phyloP scores from a whole-genome alignment of 129 eudicot species.

The Arctium lappa region DNA sequence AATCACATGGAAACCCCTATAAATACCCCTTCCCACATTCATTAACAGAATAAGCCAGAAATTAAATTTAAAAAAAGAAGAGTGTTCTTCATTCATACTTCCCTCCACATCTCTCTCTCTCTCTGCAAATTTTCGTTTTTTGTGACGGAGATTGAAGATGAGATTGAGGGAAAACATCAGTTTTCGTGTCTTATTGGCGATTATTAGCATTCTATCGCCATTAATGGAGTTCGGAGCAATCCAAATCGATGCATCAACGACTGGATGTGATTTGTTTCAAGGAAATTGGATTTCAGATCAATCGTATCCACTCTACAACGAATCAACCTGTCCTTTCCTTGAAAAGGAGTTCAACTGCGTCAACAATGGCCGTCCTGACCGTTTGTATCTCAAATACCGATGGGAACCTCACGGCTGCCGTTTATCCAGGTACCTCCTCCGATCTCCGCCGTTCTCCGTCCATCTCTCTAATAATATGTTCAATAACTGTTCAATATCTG shows the following conservation, averaged over 20 bases:
- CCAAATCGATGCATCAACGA: background rate
- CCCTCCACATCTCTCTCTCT: constrained; percentile 21
- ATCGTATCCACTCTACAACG: constrained; percentile 58
- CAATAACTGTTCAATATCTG: too few relatives aligned
- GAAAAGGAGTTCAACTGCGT: constrained; percentile 65
- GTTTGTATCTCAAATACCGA: constrained; percentile 50
- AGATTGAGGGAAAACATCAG: constrained; percentile 7
- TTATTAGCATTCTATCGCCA: constrained; percentile 3
- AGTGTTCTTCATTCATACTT: constrained; percentile 1
- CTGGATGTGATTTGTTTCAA: constrained; percentile 45
- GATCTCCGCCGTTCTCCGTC: background rate
- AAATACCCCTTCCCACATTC: constrained; percentile 30
- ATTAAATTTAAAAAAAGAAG: constrained; percentile 6
- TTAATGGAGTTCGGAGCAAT: constrained; percentile 26
- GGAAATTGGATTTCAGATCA: constrained; percentile 68
- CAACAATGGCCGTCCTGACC: constrained; percentile 78
- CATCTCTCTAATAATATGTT: background rate
- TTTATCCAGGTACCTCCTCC: constrained; percentile 45
- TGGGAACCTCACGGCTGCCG: constrained; percentile 75
- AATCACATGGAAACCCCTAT: constrained; percentile 23
- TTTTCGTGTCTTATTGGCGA: background rate
- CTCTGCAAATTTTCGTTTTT: background rate
- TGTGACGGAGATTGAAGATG: constrained; percentile 26
- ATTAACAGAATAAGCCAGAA: constrained; percentile 15
- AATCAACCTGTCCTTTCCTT: constrained; percentile 56